Base-by-base conservation (phyloP, 306 rosid species). In the Prinsepia uniflora region DNA sequence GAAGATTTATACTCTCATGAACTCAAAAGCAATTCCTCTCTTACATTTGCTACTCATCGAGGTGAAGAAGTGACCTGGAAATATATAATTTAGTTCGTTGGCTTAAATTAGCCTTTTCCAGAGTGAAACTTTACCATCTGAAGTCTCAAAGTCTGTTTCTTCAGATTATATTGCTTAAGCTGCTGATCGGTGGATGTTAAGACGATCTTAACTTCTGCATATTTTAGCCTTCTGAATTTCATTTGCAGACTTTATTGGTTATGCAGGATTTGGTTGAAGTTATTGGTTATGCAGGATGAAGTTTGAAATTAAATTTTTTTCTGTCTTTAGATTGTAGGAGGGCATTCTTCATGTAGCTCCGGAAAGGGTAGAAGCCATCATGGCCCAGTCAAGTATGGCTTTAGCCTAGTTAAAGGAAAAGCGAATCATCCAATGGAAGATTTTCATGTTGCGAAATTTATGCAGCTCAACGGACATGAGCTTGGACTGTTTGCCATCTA, bases 401-500 rank as follows among this genome's bases (percentile, higher is more conserved):
- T 90, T 76, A 79, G 90, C 79, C 77, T 93, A 44, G 86, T 88
- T 17, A 93, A 93, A 78, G 97, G 98, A 72, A 93, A 81, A 88
- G 97, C 98, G 64, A 89, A 90, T 76, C 98, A 93, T 75, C 97
- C 97, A 45, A 93, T 93, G 98, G 98, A 93, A 85, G 98, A 93
- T 84, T 90, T 88, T 80, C 97, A 93, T 77, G 98, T 93, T 73
- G 89, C 98, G 68, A 88, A 93, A 78, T 93, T 93, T 76, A 79
- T 79, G 62, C 84, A 58, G 88, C 67, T 69, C 69, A 75, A 85
- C 47, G 87, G 75, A 39, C 89, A 87, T 67, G 97, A 93, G 70
- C 69, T 93, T 68, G 98, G 98, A 36, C 83, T 93, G 68, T 93
- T 93, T 75, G 98, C 98, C 8, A 88, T 93, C 20, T 93, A 88